These are phyloP conservation scores for Lathyrus sativus DNA, from an alignment of 306 rosid genomes.

Conservation along the genomic window DNA sequence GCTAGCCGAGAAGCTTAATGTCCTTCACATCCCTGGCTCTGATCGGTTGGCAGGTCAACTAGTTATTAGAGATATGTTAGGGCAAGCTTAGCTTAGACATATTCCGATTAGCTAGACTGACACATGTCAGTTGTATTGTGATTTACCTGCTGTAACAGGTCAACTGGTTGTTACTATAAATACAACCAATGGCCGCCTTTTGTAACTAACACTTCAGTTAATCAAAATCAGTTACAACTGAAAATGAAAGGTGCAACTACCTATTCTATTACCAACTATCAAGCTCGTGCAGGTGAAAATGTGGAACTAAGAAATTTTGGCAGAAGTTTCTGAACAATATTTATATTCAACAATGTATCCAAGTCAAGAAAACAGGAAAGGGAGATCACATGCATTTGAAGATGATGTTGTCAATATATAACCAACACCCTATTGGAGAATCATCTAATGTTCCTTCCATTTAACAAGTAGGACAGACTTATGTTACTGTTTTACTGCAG, in stretches of 20 bases:
- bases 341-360: slow-evolving; percentile 14
- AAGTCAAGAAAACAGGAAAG: slow-evolving; percentile 1
- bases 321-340: slow-evolving; percentile 12
- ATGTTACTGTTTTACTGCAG: slow-evolving; percentile 5
- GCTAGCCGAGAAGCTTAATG: no score
- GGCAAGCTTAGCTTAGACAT: no score
- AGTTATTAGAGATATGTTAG: background rate
- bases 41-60: no score
- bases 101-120: no score
- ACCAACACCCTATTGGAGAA: slow-evolving; percentile 12
- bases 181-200: no score
- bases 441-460: slow-evolving; percentile 26
- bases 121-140: no score
- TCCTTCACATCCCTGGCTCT: no score
- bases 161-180: no score
- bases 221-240: no score
- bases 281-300: slow-evolving; percentile 1
- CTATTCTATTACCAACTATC: slow-evolving; percentile 6
- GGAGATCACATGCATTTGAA: slow-evolving; percentile 21
- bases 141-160: no score
- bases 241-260: no score
- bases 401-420: slow-evolving; percentile 1
- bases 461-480: slow-evolving; percentile 18
- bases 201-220: no score
- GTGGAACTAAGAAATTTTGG: slow-evolving; percentile 12